Base-by-base conservation (phyloP, 129 eudicot genomes). In the Glebionis coronaria region DNA sequence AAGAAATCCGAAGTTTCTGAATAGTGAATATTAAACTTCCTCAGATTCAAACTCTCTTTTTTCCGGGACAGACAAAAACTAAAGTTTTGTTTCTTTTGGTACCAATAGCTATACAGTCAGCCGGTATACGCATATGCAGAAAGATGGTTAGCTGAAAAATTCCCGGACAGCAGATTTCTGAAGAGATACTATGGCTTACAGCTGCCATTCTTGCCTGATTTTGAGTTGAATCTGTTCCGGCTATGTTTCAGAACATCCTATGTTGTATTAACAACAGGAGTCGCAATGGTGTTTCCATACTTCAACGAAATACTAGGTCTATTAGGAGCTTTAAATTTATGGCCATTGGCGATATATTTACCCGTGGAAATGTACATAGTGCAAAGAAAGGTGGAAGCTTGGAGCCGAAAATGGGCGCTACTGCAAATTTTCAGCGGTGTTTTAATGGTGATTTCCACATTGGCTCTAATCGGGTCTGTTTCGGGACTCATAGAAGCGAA, bases 251-350 rank as follows among this genome's bases (percentile, higher is more conserved):
- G 97, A 69, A 83, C 88, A 23, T 73, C 69, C 18, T 90, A 90
- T 12, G 95, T 90, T 9, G 57, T 71, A 11, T 81, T 88, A 4
- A 86, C 95, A 11, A 90, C 95, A 0, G 97, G 73, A 38, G 29
- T 90, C 0, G 91, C 87, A 4, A 63, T 86, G 78, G 28, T 71
- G 21, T 86, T 90, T 74, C 97, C 97, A 11, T 90, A 84, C 68
- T 86, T 90, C 69, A 90, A 90, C 53, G 83, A 90, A 69, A 85
- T 90, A 46, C 51, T 90, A 69, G 95, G 97, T 71, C 76, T 90
- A 8, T 59, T 90, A 44, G 97, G 97, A 65, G 97, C 85, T 52
- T 63, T 84, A 16, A 79, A 82, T 57, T 77, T 90, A 59, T 90
- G 97, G 97, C 95, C 97, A 38, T 50, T 86, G 54, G 81, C 91